Evolutionary conservation across 768 basidiomycete genomes (phyloP).

Genomic region (Pleurotus platypus): DNA sequence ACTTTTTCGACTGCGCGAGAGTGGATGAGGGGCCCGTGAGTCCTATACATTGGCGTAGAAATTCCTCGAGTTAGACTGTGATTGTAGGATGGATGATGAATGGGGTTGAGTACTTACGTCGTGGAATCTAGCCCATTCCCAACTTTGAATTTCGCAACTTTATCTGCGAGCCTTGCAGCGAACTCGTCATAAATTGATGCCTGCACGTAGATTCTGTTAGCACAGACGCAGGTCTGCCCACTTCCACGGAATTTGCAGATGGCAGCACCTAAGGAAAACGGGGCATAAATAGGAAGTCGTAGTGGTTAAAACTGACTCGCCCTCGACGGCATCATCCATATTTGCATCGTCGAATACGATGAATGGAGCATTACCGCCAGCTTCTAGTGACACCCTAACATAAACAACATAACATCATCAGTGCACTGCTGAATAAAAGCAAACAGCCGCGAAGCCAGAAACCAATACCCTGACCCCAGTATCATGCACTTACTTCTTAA

Average conservation of each 20-base stretch:
- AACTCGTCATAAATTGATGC: constrained; percentile 91
- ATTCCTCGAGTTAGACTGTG: background rate
- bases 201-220: constrained; percentile 92
- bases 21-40: constrained; percentile 96
- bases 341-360: constrained; percentile 98
- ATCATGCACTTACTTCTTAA: constrained; percentile 63
- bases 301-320: constrained; percentile 29
- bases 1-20: constrained; percentile 83
- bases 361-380: constrained; percentile 93
- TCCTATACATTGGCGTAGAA: constrained; percentile 39
- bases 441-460: no score
- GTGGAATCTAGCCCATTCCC: constrained; percentile 82
- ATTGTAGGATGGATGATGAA: background rate
- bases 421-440: no score
- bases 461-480: no score
- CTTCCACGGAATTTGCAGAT: constrained; percentile 75
- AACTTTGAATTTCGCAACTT: constrained; percentile 79
- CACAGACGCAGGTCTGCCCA: constrained; percentile 86
- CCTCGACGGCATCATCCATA: constrained; percentile 86
- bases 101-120: constrained; percentile 43
- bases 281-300: background rate
- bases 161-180: constrained; percentile 79
- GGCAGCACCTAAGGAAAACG: constrained; percentile 50
- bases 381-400: constrained; percentile 72
- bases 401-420: constrained; percentile 10